Base-by-base conservation (phyloP, 164 flowering plant genomes). In the Kingdonia uniflora region DNA sequence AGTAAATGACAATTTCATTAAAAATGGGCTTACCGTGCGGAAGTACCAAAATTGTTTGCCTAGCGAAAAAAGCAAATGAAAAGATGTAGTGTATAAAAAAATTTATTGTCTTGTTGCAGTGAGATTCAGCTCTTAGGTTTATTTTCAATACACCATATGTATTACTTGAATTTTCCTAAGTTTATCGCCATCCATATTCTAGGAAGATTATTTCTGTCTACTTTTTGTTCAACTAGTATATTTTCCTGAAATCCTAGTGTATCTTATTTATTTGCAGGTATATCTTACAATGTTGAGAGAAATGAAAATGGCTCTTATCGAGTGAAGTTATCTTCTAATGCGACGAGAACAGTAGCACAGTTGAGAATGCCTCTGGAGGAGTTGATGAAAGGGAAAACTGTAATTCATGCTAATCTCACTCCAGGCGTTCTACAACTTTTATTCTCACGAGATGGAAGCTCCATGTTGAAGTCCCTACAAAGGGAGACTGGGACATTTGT, bases 281-380 rank as follows among this genome's bases (percentile, higher is more conserved):
- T 67, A 1, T 71, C 72, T 50, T 78, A 76, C 60, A 51, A 13
- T 63, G 46, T 85, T 10, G 82, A 73, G 16, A 66, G 67, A 60
- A 81, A 68, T 57, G 71, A 61, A 15, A 85, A 78, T 71, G 95
- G 99, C 22, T 80, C 84, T 21, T 79, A 65, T 54, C 70, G 90
- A 20, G 90, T 89, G 43, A 85, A 70, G 61, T 74, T 94, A 66
- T 74, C 82, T 43, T 84, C 96, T 16, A 73, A 73, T 66, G 97
- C 96, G 5, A 87, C 95, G 23, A 83, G 63, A 63, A 79, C 72
- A 14, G 86, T 94, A 45, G 97, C 95, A 25, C 95, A 87, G 54
- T 19, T 81, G 59, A 76, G 97, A 59, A 76, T 72, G 68, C 85
- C 94, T 19, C 63, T 94, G 45, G 97, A 89, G 70, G 68, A 74